These are phyloP conservation scores for Aspergillus tamarii DNA, from an alignment of 2,329 filamentous ascomycete species.

Conservation along the genomic window DNA sequence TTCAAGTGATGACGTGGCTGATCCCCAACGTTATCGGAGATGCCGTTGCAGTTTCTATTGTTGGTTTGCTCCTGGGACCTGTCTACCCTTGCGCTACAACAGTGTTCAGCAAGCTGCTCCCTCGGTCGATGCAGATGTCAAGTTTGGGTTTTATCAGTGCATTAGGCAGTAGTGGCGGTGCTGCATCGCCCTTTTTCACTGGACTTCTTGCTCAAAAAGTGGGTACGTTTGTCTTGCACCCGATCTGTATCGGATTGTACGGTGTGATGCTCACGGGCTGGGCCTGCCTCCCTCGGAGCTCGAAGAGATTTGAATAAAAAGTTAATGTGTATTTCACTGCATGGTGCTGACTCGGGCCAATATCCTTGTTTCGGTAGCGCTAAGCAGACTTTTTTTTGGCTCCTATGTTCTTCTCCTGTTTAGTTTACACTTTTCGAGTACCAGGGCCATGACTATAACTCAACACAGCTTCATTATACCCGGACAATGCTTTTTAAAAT, in stretches of 20 bases:
- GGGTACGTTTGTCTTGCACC: constrained; percentile 55
- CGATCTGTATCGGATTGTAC: constrained; percentile 60
- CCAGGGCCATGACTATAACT: neutral
- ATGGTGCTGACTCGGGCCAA: neutral
- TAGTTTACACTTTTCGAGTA: neutral
- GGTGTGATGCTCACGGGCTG: constrained; percentile 58
- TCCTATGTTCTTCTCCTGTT: neutral
- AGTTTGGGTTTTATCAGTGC: constrained; percentile 42
- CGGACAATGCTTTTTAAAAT: neutral
- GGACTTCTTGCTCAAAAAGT: constrained; percentile 52
- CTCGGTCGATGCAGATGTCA: constrained; percentile 43
- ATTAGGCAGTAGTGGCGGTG: constrained; percentile 47
- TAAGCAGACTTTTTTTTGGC: no score
- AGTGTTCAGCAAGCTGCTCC: constrained; percentile 61
- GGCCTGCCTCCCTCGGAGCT: constrained; percentile 53
- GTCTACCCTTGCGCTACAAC: constrained; percentile 73
- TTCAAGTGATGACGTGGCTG: constrained; percentile 78
- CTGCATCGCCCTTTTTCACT: constrained; percentile 51
- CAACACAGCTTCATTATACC: no score
- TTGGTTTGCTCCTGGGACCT: constrained; percentile 76
- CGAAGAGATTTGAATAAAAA: constrained; percentile 52
- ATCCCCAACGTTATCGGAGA: constrained; percentile 75
- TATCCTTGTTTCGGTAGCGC: neutral
- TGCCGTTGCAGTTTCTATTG: constrained; percentile 66
- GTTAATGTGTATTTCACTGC: neutral